phyloP scores from a whole-genome alignment of 139 green algal genomes.

The Coelastrella sp. region DNA sequence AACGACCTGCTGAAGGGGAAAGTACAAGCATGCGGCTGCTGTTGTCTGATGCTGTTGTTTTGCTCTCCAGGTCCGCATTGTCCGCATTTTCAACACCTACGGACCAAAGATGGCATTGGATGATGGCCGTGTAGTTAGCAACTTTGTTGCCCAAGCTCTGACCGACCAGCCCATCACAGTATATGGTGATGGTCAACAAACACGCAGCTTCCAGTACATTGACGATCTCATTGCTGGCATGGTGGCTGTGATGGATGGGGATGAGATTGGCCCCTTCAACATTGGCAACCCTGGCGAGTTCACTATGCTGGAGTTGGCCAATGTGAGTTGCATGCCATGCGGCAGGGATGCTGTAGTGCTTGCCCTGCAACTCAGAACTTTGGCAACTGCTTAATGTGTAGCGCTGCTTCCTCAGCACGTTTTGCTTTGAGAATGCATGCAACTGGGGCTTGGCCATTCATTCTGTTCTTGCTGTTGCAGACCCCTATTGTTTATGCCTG shows the following conservation, averaged over 20 bases:
- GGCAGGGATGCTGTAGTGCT: too few species aligned
- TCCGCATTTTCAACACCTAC: slow-evolving; percentile 99
- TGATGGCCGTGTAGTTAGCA: slow-evolving; percentile 98
- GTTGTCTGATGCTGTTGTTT: too few species aligned
- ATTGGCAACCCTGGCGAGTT: slow-evolving; percentile 99
- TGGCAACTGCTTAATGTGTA: too few species aligned
- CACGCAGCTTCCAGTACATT: slow-evolving; percentile 97
- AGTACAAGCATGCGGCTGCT: too few species aligned
- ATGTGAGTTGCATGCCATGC: slow-evolving; percentile 52
- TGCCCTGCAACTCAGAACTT: too few species aligned
- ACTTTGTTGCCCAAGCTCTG: slow-evolving; percentile 97
- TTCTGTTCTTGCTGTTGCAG: too few species aligned
- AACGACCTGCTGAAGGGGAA: too few species aligned
- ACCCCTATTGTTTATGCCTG: too few species aligned
- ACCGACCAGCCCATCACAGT: slow-evolving; percentile 89
- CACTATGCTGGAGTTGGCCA: slow-evolving; percentile 98
- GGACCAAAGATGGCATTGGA: slow-evolving; percentile 98
- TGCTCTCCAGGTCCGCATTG: slow-evolving; percentile 86
- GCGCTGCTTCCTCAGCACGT: too few species aligned
- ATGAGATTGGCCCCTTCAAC: slow-evolving; percentile 98
- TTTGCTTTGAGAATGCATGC: too few species aligned
- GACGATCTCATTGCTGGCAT: slow-evolving; percentile 92
- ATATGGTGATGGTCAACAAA: slow-evolving; percentile 97
- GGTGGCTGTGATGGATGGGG: slow-evolving; percentile 87
- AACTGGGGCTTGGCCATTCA: too few species aligned